These are phyloP conservation scores for Pythium aristosporum DNA, from an alignment of 352 stramenopile species.

Conservation along the genomic window DNA sequence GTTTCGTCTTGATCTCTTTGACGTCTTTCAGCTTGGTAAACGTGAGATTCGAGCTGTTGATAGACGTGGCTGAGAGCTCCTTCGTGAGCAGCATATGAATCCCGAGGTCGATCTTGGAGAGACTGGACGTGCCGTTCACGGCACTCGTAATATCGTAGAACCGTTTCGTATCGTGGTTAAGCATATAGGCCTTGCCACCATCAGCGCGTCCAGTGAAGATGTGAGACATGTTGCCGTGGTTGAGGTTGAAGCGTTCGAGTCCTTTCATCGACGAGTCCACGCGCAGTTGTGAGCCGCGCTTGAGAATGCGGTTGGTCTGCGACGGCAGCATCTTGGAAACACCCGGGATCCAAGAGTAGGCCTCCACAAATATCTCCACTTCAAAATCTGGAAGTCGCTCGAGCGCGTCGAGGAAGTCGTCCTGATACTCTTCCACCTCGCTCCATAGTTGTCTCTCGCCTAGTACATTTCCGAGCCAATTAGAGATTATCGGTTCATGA, in stretches of 20 bases:
- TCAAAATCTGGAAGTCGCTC: constrained; percentile 77
- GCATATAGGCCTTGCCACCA: constrained; percentile 41
- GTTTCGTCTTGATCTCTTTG: constrained; percentile 33
- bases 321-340: constrained; percentile 79
- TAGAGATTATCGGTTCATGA: background rate
- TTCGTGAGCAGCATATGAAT: constrained; percentile 75
- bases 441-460: constrained; percentile 62
- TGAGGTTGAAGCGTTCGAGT: constrained; percentile 75
- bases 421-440: constrained; percentile 45
- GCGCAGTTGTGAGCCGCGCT: constrained; percentile 64
- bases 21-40: constrained; percentile 66
- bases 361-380: constrained; percentile 75
- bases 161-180: constrained; percentile 56
- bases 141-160: constrained; percentile 71
- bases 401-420: constrained; percentile 58
- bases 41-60: constrained; percentile 51
- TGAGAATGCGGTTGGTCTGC: constrained; percentile 70
- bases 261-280: constrained; percentile 75
- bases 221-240: constrained; percentile 68
- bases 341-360: constrained; percentile 78
- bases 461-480: constrained; percentile 6
- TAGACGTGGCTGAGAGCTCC: constrained; percentile 56
- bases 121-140: constrained; percentile 44
- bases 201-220: constrained; percentile 47
- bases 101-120: constrained; percentile 69